These are phyloP conservation scores for Pistacia vera DNA, from an alignment of 345 rosid species.

Conservation along the genomic window DNA sequence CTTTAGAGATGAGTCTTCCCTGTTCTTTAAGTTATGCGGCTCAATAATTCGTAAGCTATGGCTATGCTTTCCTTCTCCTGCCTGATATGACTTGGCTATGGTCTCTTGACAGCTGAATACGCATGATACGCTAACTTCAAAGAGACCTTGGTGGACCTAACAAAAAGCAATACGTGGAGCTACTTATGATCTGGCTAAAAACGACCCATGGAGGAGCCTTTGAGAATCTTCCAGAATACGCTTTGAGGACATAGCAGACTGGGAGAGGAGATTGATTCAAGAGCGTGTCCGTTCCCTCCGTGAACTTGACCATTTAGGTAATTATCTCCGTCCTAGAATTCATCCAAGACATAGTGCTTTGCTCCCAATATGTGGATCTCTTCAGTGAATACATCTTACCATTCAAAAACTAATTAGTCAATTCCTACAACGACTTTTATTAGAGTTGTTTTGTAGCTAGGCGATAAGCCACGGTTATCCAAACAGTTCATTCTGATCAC, in stretches of 20 bases:
- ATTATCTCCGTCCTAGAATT: neutral
- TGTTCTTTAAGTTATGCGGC: neutral
- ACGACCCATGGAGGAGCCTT: conserved; percentile 81
- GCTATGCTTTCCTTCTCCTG: neutral
- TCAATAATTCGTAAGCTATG: neutral
- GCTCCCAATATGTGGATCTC: conserved; percentile 17
- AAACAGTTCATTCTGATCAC: too few relatives aligned
- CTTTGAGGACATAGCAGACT: conserved; percentile 81
- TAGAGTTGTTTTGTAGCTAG: neutral
- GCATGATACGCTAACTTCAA: conserved; percentile 63
- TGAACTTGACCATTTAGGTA: conserved; percentile 43
- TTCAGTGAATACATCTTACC: neutral
- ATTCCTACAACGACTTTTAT: neutral
- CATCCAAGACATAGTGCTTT: conserved; percentile 3
- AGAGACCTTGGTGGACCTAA: conserved; percentile 89
- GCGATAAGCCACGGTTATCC: neutral
- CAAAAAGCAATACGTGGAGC: conserved; percentile 77
- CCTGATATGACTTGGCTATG: neutral
- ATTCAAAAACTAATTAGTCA: neutral
- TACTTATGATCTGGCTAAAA: conserved; percentile 82
- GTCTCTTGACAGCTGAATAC: conserved; percentile 50
- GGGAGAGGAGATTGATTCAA: conserved; percentile 88
- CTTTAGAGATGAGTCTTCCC: too few relatives aligned
- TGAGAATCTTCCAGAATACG: conserved; percentile 75
- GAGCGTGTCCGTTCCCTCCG: conserved; percentile 61